Percentiles rank a stretch among this genome's conserved stretches.
Conservation (phyloP, 768 basidiomycete species). For the Rhodotorula babjevae region DNA sequence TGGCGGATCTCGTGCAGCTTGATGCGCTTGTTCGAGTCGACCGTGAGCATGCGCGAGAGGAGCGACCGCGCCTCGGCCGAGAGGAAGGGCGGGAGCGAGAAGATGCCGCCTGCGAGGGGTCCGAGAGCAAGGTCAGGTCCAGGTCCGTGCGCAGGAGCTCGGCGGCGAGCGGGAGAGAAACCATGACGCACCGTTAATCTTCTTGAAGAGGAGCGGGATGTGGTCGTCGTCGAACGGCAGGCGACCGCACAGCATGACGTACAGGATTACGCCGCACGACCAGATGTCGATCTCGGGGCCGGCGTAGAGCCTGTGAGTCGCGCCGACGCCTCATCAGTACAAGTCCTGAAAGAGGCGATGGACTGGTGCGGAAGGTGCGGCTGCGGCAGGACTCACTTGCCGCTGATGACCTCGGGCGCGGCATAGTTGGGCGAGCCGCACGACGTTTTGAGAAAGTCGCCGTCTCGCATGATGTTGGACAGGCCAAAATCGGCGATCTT, state of each 20-base stretch:
- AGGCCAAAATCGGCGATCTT: conserved; percentile 99
- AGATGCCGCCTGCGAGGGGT: conserved; percentile 66
- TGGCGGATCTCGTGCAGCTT: conserved; percentile 85
- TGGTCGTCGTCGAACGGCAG: conserved; percentile 98
- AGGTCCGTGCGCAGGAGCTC: neutral
- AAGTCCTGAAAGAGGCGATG: neutral
- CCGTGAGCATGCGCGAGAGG: conserved; percentile 81
- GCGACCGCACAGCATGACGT: conserved; percentile 92
- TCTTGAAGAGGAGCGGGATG: conserved; percentile 83
- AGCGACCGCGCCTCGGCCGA: conserved; percentile 71
- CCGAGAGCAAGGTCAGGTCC: conserved; percentile 50
- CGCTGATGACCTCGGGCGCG: conserved; percentile 94
- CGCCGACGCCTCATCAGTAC: neutral
- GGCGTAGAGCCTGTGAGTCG: conserved; percentile 62
- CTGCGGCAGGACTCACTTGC: conserved; percentile 53
- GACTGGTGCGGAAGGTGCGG: neutral
- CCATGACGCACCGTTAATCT: conserved; percentile 72
- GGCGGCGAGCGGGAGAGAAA: too few relatives aligned
- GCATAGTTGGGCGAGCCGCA: conserved; percentile 99
- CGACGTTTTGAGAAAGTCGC: conserved; percentile 92
- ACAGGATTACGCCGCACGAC: conserved; percentile 97
- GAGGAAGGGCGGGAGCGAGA: conserved; percentile 75
- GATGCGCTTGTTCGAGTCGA: conserved; percentile 91
- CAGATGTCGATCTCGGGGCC: conserved; percentile 99
- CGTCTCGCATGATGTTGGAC: conserved; percentile 91